Percentiles rank a stretch among this genome's conserved stretches.
Evolutionary conservation across 2,329 filamentous ascomycete species (phyloP).

Genomic region (Cladophialophora chaetospira): DNA sequence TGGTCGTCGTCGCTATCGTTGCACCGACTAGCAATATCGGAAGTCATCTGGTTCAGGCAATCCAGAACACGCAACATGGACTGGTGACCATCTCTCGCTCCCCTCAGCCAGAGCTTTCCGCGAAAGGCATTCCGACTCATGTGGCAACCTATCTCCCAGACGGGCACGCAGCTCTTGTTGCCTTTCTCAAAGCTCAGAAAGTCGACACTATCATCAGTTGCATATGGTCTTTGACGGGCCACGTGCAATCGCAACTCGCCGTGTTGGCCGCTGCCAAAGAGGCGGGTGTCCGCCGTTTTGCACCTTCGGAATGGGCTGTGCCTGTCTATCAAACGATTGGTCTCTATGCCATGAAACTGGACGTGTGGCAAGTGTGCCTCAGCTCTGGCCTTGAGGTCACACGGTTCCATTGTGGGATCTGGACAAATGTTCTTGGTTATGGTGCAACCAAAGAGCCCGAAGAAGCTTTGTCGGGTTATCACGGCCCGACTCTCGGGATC

Average conservation of each 20-base stretch:
- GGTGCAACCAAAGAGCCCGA: neutral
- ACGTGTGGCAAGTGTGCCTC: neutral
- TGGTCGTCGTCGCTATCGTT: neutral
- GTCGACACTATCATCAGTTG: neutral
- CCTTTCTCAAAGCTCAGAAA: neutral
- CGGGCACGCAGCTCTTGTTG: conserved; percentile 1
- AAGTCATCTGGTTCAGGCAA: neutral
- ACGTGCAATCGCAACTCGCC: neutral
- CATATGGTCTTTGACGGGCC: neutral
- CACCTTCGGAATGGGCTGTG: neutral
- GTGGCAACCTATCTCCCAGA: conserved; percentile 1
- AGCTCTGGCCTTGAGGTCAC: conserved; percentile 3
- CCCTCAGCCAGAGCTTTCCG: neutral
- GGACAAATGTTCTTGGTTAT: neutral
- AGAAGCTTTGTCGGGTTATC: neutral
- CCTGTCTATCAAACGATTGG: neutral
- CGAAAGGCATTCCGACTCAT: conserved; percentile 2
- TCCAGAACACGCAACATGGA: neutral
- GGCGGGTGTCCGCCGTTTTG: neutral
- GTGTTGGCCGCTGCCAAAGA: neutral
- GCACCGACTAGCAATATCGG: neutral
- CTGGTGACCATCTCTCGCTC: neutral
- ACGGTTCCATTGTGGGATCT: conserved; percentile 2
- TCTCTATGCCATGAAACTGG: neutral
- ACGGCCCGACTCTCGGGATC: neutral